Conservation (phyloP, 176 grass and related monocot species). For the Rhynchospora pubera region DNA sequence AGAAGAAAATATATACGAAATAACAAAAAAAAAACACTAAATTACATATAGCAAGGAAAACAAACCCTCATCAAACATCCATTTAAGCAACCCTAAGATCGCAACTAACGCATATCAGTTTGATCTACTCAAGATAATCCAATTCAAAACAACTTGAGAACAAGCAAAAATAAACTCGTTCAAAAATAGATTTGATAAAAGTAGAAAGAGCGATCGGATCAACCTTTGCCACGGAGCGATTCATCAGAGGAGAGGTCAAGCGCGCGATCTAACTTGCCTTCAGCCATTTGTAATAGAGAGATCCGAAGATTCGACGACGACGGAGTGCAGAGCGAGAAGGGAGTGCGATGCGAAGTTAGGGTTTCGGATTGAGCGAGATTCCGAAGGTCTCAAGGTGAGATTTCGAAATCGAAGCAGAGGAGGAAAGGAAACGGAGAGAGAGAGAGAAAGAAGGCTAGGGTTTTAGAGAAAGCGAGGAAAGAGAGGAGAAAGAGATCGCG, state of each 20-base stretch:
- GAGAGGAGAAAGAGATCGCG: constrained; percentile 22
- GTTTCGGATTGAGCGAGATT: constrained; percentile 36
- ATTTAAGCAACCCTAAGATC: neutral
- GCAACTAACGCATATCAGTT: neutral
- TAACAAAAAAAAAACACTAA: neutral
- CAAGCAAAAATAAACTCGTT: constrained; percentile 33
- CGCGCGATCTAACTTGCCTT: constrained; percentile 72
- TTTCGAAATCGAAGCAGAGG: neutral
- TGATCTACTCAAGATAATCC: constrained; percentile 29
- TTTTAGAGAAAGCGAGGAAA: constrained; percentile 36
- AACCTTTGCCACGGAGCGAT: constrained; percentile 48
- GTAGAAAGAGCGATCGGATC: constrained; percentile 9
- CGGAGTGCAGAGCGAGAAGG: neutral
- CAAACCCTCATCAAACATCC: neutral
- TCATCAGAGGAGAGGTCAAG: constrained; percentile 32
- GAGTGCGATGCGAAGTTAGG: constrained; percentile 37
- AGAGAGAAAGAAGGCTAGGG: constrained; percentile 28
- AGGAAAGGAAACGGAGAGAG: neutral
- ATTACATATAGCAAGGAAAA: neutral
- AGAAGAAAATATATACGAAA: neutral
- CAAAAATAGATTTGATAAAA: neutral
- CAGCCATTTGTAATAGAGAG: constrained; percentile 42
- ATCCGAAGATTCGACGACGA: constrained; percentile 23
- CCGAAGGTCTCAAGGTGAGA: neutral
- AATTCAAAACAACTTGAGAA: constrained; percentile 26